Percentiles rank a stretch among this genome's conserved stretches.
Conservation (phyloP, 306 rosid genomes). For the Ormosia emarginata region DNA sequence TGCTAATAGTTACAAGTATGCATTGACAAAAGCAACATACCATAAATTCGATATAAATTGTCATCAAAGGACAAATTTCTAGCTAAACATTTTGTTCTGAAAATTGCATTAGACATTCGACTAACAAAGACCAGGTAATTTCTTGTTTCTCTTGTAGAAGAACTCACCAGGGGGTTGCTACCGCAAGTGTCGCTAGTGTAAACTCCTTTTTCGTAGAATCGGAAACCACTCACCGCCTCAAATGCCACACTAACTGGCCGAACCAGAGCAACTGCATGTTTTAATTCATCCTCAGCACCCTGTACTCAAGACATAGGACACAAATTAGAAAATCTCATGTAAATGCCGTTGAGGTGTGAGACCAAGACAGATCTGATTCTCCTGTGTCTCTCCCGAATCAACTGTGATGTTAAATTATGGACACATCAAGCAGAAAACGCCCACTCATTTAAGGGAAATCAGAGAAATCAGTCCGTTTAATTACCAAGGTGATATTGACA, state of each 20-base stretch:
- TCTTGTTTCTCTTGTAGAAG: neutral
- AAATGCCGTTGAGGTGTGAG: neutral
- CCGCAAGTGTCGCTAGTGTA: conserved; percentile 76
- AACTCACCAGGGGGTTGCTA: conserved; percentile 61
- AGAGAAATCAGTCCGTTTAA: neutral
- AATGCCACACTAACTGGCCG: conserved; percentile 96
- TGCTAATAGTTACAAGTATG: neutral
- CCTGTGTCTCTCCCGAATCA: conserved; percentile 6
- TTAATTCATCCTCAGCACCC: conserved; percentile 92
- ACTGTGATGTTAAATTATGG: neutral
- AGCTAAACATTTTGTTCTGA: no score
- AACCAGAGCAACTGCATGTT: conserved; percentile 82
- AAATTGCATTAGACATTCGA: neutral
- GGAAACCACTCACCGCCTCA: conserved; percentile 54
- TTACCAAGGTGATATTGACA: conserved; percentile 81
- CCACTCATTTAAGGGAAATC: neutral
- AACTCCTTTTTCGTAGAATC: conserved; percentile 69
- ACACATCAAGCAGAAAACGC: neutral
- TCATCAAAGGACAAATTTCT: no score
- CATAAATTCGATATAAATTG: neutral
- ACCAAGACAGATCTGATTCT: neutral
- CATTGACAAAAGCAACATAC: neutral
- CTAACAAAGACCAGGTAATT: neutral
- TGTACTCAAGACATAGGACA: conserved; percentile 25
- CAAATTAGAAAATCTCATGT: neutral